Evolutionary conservation across 148 eudicot genomes (phyloP).

Genomic region (Fagopyrum esculentum): DNA sequence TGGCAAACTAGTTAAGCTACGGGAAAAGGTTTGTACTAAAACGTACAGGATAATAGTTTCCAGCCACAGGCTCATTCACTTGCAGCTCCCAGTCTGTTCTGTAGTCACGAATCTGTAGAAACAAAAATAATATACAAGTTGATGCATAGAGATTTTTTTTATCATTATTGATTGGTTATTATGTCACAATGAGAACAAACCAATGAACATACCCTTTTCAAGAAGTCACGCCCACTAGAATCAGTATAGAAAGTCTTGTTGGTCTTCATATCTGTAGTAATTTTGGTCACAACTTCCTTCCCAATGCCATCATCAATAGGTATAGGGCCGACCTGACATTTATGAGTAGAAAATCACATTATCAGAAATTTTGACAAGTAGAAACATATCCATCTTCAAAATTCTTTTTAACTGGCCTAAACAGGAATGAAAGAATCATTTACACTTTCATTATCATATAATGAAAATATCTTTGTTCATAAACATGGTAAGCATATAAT

Average conservation of each 20-base stretch:
- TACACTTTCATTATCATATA: too few species aligned
- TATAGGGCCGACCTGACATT: conserved; percentile 82
- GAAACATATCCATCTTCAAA: background rate
- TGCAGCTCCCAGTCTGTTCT: conserved; percentile 90
- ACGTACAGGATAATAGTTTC: conserved; percentile 96
- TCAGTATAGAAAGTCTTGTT: conserved; percentile 83
- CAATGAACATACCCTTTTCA: conserved; percentile 54
- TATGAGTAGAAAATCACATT: background rate
- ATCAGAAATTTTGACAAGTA: background rate
- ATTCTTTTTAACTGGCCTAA: too few species aligned
- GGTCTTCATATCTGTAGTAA: conserved; percentile 49
- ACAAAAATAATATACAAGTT: conserved; percentile 14
- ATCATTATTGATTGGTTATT: too few species aligned
- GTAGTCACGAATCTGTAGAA: conserved; percentile 76
- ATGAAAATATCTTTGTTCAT: too few species aligned
- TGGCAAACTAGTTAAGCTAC: background rate
- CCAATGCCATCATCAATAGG: conserved; percentile 82
- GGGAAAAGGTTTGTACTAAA: conserved; percentile 4
- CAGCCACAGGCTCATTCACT: conserved; percentile 90
- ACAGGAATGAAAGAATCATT: too few species aligned
- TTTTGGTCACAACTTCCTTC: conserved; percentile 75
- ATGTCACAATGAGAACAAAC: background rate
- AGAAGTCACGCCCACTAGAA: conserved; percentile 95
- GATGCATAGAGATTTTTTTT: too few species aligned
- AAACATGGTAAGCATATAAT: background rate